phyloP scores from a whole-genome alignment of 345 rosid species.

The Pistacia atlantica region DNA sequence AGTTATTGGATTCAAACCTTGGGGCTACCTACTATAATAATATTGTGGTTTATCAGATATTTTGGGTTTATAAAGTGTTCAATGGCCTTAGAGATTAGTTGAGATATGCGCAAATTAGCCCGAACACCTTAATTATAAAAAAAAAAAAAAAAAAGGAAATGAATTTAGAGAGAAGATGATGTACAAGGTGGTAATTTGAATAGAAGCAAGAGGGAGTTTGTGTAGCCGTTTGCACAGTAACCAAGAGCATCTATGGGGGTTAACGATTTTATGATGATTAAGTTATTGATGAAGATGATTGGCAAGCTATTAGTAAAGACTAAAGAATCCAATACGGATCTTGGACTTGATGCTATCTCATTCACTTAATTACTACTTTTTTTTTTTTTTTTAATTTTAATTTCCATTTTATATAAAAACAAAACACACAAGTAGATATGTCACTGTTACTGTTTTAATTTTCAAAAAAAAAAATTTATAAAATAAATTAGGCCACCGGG shows the following conservation, averaged over 20 bases:
- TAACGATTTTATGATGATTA: constrained; percentile 14
- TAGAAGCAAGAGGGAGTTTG: constrained; percentile 14
- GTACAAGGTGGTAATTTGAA: neutral
- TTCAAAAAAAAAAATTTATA: no score
- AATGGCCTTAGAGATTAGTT: no score
- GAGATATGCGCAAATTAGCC: no score
- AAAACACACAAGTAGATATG: neutral
- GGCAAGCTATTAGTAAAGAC: neutral
- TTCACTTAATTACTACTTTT: constrained; percentile 13
- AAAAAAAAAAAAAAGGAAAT: no score
- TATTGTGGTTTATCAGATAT: no score
- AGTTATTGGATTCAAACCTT: no score
- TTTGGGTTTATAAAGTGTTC: no score
- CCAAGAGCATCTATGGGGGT: constrained; percentile 24
- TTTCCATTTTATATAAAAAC: neutral
- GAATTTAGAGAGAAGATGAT: neutral
- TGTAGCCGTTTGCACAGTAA: constrained; percentile 29
- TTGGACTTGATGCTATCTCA: constrained; percentile 40
- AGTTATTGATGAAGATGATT: constrained; percentile 17
- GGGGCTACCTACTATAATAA: no score
- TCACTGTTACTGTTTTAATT: neutral
- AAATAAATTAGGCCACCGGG: no score
- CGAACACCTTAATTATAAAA: no score
- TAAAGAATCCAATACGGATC: constrained; percentile 21
- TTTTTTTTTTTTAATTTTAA: neutral